phyloP scores from a whole-genome alignment of 2,329 filamentous ascomycete species.

The Atkinsonella texensis region DNA sequence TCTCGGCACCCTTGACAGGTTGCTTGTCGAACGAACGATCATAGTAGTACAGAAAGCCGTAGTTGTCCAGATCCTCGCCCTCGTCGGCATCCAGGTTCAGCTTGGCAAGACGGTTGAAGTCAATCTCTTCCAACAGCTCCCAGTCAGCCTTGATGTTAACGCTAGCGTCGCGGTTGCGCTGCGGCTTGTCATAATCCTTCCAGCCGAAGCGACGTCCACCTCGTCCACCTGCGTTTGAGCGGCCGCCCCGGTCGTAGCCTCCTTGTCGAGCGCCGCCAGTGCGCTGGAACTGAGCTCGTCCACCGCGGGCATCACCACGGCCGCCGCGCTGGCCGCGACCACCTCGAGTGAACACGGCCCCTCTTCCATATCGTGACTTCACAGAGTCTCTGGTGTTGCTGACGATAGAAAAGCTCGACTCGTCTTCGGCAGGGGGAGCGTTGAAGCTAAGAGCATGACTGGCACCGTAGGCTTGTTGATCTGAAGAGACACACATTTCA shows the following conservation, averaged over 20 bases:
- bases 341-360: conserved; percentile 79
- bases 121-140: conserved; percentile 94
- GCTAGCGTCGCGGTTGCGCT: conserved; percentile 89
- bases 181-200: conserved; percentile 98
- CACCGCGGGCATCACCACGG: conserved; percentile 49
- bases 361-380: conserved; percentile 80
- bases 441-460: conserved; percentile 80
- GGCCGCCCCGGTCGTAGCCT: conserved; percentile 62
- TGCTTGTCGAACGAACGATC: conserved; percentile 92
- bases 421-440: conserved; percentile 84
- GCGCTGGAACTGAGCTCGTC: conserved; percentile 55
- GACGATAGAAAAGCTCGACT: conserved; percentile 94
- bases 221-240: conserved; percentile 53
- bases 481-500: conserved; percentile 31
- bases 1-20: conserved; percentile 78
- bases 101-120: conserved; percentile 90
- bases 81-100: conserved; percentile 91
- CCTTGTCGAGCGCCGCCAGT: conserved; percentile 56
- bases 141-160: conserved; percentile 95
- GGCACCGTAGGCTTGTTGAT: conserved; percentile 94
- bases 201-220: conserved; percentile 87
- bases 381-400: conserved; percentile 82
- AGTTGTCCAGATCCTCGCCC: conserved; percentile 88
- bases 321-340: conserved; percentile 61
- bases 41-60: conserved; percentile 98